Conservation (phyloP, 1,139 yeast genomes). For the Magnusiomyces suaveolens region DNA sequence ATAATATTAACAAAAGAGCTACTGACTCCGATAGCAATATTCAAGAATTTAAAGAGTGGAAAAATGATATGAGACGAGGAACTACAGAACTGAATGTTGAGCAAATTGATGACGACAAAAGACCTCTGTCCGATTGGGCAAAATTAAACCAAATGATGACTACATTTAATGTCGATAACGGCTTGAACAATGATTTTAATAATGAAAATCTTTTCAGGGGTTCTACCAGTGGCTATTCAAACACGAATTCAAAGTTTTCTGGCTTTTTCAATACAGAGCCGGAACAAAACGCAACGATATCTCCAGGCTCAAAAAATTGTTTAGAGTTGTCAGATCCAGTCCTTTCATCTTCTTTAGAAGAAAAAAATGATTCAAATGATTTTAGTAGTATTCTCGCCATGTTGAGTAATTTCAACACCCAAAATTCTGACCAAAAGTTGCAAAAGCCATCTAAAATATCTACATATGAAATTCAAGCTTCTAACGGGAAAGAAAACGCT, state of each 20-base stretch:
- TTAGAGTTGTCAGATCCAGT: neutral
- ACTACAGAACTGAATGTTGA: conserved; percentile 1
- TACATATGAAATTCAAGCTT: neutral
- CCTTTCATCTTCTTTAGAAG: neutral
- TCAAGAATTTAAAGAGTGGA: conserved; percentile 29
- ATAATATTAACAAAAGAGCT: conserved; percentile 1
- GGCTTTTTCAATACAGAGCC: conserved; percentile 20
- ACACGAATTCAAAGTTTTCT: conserved; percentile 23
- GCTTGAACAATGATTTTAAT: conserved; percentile 21
- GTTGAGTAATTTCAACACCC: conserved; percentile 21
- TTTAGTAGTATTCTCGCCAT: conserved; percentile 30
- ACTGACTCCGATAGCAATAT: conserved; percentile 19
- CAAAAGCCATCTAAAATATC: neutral
- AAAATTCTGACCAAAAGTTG: neutral
- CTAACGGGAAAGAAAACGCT: neutral
- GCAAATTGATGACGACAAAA: neutral
- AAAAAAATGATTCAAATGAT: conserved; percentile 28
- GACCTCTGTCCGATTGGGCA: conserved; percentile 4
- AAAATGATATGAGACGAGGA: conserved; percentile 21
- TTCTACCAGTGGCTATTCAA: conserved; percentile 2
- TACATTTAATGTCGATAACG: conserved; percentile 24
- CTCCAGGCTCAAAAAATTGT: neutral
- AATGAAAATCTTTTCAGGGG: conserved; percentile 7
- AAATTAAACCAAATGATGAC: conserved; percentile 6
- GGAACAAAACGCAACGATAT: conserved; percentile 5